Evolutionary conservation across 176 grass and related monocot species (phyloP).

Genomic region (Paspalum notatum): DNA sequence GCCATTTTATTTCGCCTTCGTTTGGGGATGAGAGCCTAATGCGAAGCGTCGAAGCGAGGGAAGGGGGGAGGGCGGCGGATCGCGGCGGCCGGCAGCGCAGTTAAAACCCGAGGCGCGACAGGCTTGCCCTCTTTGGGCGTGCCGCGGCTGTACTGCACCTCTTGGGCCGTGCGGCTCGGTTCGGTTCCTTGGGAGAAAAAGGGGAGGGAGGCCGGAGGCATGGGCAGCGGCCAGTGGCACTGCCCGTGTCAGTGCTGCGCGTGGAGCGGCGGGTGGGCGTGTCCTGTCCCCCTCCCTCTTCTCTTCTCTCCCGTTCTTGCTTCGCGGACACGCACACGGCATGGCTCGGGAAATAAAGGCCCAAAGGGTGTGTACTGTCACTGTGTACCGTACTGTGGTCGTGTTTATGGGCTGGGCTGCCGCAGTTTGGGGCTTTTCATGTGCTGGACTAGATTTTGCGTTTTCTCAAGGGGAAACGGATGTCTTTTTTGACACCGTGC

Average conservation of each 20-base stretch:
- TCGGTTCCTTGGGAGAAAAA: constrained; percentile 39
- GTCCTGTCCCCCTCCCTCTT: background rate
- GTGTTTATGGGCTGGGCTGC: constrained; percentile 29
- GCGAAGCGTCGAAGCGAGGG: background rate
- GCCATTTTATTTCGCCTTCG: constrained; percentile 11
- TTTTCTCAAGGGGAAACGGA: background rate
- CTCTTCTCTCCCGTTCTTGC: background rate
- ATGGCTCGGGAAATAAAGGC: constrained; percentile 7
- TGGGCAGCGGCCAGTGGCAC: constrained; percentile 22
- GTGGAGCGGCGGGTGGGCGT: constrained; percentile 42
- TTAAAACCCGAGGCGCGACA: constrained; percentile 47
- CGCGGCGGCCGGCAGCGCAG: constrained; percentile 33
- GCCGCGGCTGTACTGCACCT: constrained; percentile 45
- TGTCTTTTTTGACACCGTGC: constrained; percentile 18
- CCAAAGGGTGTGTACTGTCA: too few species aligned
- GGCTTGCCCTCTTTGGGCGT: constrained; percentile 42
- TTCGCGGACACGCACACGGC: constrained; percentile 33
- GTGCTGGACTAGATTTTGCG: constrained; percentile 1
- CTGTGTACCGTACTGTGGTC: background rate
- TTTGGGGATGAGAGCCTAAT: constrained; percentile 45
- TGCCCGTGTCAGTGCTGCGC: constrained; percentile 40
- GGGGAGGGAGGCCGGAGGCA: background rate
- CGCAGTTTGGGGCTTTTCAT: constrained; percentile 38
- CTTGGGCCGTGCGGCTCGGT: constrained; percentile 18
- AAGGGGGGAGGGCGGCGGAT: background rate